phyloP scores from a whole-genome alignment of 495 filamentous ascomycete genomes.

The Penicillium angulare region DNA sequence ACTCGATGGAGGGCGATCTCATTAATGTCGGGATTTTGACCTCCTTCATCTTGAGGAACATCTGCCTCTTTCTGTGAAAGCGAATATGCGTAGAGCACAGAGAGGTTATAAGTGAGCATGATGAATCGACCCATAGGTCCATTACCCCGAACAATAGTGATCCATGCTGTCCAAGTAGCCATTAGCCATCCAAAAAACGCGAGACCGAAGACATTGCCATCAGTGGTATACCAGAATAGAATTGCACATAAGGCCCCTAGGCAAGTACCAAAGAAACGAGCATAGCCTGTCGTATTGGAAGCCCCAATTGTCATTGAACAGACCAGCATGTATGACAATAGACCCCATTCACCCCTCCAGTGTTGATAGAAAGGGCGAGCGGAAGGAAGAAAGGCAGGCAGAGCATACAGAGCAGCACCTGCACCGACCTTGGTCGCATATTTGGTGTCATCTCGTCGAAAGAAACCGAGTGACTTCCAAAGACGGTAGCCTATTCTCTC shows the following conservation, averaged over 20 bases:
- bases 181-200: conserved; percentile 78
- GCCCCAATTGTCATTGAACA: conserved; percentile 97
- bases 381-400: conserved; percentile 76
- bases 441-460: conserved; percentile 65
- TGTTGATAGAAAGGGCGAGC: conserved; percentile 78
- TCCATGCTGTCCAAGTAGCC: conserved; percentile 78
- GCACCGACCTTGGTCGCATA: conserved; percentile 92
- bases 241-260: conserved; percentile 76
- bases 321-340: conserved; percentile 96
- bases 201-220: conserved; percentile 69
- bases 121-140: conserved; percentile 91
- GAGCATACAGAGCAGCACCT: conserved; percentile 81
- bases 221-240: conserved; percentile 70
- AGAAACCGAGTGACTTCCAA: conserved; percentile 56
- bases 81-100: conserved; percentile 90
- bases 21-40: conserved; percentile 73
- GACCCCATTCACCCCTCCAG: conserved; percentile 96
- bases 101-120: conserved; percentile 95
- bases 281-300: conserved; percentile 84
- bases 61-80: conserved; percentile 71
- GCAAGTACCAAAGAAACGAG: conserved; percentile 85
- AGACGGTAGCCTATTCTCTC: conserved; percentile 47
- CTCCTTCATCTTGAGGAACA: conserved; percentile 78
- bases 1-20: conserved; percentile 91
- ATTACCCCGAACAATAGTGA: conserved; percentile 80